A percentile compares a stretch with the other conserved stretches of the same genome.
phyloP scores from a whole-genome alignment of 2,329 filamentous ascomycete genomes.

The Aureobasidium sp. region DNA sequence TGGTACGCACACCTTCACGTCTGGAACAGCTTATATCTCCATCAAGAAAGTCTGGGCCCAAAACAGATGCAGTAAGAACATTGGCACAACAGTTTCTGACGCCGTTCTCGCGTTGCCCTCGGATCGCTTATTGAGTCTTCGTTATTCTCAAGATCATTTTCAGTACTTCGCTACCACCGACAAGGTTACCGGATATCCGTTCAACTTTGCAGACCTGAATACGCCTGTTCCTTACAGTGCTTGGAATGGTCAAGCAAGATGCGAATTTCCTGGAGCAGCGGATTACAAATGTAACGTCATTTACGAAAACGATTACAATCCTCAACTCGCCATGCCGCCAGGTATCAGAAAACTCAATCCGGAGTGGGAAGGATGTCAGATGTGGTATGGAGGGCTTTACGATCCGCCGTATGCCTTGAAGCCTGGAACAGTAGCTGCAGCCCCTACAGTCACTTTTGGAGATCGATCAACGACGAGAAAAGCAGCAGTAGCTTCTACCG shows the following conservation, averaged over 20 bases:
- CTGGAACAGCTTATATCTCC: conserved; percentile 27
- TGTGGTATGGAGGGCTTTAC: conserved; percentile 28
- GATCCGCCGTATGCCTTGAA: conserved; percentile 25
- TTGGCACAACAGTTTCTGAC: conserved; percentile 21
- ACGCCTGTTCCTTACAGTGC: conserved; percentile 26
- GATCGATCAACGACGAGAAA: not conserved
- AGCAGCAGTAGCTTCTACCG: conserved; percentile 18
- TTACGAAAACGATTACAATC: conserved; percentile 23
- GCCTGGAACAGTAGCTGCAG: conserved; percentile 18
- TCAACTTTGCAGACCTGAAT: conserved; percentile 27
- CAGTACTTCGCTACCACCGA: conserved; percentile 22
- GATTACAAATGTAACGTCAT: conserved; percentile 22
- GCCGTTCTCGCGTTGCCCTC: conserved; percentile 27
- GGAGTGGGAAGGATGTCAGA: conserved; percentile 24
- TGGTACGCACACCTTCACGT: conserved; percentile 25
- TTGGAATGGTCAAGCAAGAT: conserved; percentile 24
- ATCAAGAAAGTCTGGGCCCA: conserved; percentile 25
- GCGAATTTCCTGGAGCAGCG: conserved; percentile 17
- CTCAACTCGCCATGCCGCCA: conserved; percentile 27
- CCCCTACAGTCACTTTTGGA: conserved; percentile 18
- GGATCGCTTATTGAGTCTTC: conserved; percentile 24
- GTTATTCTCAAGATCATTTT: conserved; percentile 26
- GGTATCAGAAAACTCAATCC: conserved; percentile 23
- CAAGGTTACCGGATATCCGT: conserved; percentile 25
- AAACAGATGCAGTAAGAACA: conserved; percentile 22